Percentiles rank a stretch among this genome's conserved stretches.
These are phyloP conservation scores for Xylaria sp. DNA, from an alignment of 495 filamentous ascomycete genomes.

Conservation along the genomic window DNA sequence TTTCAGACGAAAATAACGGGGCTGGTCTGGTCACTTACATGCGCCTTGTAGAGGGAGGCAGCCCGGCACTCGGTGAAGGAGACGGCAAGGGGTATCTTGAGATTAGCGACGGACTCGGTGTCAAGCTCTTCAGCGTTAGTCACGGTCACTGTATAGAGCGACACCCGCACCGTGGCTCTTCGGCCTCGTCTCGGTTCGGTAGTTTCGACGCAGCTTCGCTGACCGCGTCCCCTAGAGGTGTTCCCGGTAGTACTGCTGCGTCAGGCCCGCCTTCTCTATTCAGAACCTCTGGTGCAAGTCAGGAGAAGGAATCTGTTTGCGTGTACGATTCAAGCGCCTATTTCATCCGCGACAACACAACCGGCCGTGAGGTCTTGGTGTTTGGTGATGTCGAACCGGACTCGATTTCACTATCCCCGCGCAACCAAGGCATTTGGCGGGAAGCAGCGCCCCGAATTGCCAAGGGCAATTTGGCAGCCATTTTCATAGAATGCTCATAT, in stretches of 20 bases:
- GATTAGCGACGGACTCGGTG: constrained; percentile 78
- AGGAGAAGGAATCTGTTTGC: constrained; percentile 55
- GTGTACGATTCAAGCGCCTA: constrained; percentile 87
- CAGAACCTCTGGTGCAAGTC: constrained; percentile 30
- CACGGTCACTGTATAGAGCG: constrained; percentile 86
- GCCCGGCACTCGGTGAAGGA: constrained; percentile 77
- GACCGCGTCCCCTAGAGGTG: constrained; percentile 30
- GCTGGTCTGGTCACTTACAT: constrained; percentile 91
- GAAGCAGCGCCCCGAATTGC: constrained; percentile 85
- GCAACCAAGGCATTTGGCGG: constrained; percentile 80
- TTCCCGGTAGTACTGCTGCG: constrained; percentile 29
- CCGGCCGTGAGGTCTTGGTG: constrained; percentile 79
- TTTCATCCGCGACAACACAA: constrained; percentile 78
- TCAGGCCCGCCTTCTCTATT: constrained; percentile 35
- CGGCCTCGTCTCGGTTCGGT: constrained; percentile 46
- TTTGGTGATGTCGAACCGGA: constrained; percentile 98
- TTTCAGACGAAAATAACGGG: constrained; percentile 94
- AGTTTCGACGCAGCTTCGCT: constrained; percentile 42
- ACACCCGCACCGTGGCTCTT: constrained; percentile 67
- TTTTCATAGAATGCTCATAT: constrained; percentile 97
- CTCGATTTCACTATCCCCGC: constrained; percentile 77
- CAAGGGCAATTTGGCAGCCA: constrained; percentile 69
- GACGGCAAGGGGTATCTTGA: constrained; percentile 81
- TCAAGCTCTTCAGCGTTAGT: constrained; percentile 79
- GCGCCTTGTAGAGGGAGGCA: constrained; percentile 85